Conservation (phyloP, 164 flowering plant genomes). For the Litsea cubeba region DNA sequence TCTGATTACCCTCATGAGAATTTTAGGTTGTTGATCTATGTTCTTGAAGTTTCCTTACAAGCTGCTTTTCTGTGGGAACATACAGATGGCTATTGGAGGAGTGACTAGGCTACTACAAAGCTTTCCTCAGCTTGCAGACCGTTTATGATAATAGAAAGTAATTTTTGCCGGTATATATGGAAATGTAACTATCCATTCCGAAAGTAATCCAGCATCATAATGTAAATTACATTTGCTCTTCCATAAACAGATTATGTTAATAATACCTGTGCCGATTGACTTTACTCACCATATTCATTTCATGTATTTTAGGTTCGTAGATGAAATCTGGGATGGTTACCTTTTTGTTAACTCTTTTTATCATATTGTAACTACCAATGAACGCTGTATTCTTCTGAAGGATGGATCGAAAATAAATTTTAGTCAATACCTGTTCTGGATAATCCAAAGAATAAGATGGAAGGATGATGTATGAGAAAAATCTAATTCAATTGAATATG, state of each 20-base stretch:
- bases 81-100: conserved; percentile 61
- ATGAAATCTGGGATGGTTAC: neutral
- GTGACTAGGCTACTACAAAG: conserved; percentile 67
- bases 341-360: neutral
- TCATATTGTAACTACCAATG: neutral
- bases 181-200: neutral
- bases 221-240: neutral
- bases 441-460: too few species aligned
- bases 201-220: neutral
- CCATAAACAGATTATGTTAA: neutral
- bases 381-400: neutral
- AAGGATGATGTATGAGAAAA: too few species aligned
- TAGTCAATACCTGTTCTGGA: neutral
- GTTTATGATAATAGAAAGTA: conserved; percentile 17
- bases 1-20: neutral
- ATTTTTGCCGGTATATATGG: neutral
- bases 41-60: neutral
- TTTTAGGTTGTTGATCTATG: neutral
- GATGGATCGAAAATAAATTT: neutral
- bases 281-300: neutral
- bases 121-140: conserved; percentile 67
- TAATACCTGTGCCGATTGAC: neutral
- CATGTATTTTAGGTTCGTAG: neutral
- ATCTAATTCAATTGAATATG: too few species aligned
- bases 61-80: neutral